A percentile compares a stretch with the other conserved stretches of the same genome.
phyloP scores from a whole-genome alignment of 2,329 filamentous ascomycete genomes.

The Ophiosphaerella korrae region DNA sequence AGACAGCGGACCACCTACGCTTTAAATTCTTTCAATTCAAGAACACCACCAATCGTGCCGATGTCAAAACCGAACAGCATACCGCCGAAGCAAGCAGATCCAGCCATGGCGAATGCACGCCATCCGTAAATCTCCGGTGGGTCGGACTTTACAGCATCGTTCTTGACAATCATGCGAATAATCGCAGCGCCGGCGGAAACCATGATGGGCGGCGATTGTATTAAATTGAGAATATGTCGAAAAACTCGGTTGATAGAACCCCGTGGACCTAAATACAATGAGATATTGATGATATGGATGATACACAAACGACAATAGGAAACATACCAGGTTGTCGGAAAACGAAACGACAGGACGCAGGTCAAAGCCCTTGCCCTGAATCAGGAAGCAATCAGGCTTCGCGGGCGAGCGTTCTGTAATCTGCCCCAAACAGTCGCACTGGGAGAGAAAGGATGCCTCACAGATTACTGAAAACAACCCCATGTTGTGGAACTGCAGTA shows the following conservation, averaged over 20 bases:
- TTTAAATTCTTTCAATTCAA: conserved; percentile 65
- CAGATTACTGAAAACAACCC: conserved; percentile 22
- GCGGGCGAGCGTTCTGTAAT: conserved; percentile 1
- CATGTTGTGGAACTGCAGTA: conserved; percentile 11
- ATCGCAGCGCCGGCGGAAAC: conserved; percentile 43
- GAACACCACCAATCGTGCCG: conserved; percentile 70
- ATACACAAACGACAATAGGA: background rate
- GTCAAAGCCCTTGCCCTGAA: conserved; percentile 2
- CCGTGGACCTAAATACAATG: background rate
- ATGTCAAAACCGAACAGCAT: conserved; percentile 71
- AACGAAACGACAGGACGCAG: conserved; percentile 2
- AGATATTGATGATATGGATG: background rate
- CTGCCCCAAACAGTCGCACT: conserved; percentile 9
- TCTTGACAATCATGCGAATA: conserved; percentile 65
- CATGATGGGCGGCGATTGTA: background rate
- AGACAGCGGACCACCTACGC: conserved; percentile 45
- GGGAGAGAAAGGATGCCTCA: conserved; percentile 20
- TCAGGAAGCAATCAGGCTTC: conserved; percentile 1
- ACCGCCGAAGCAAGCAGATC: conserved; percentile 71
- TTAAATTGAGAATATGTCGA: no score
- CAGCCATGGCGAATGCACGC: conserved; percentile 68
- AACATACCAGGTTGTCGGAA: conserved; percentile 10
- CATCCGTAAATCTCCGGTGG: conserved; percentile 72
- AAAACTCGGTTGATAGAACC: background rate
- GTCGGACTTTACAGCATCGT: conserved; percentile 73